Base-by-base conservation (phyloP, 805 yeast genomes). In the Saturnispora halmiae region DNA sequence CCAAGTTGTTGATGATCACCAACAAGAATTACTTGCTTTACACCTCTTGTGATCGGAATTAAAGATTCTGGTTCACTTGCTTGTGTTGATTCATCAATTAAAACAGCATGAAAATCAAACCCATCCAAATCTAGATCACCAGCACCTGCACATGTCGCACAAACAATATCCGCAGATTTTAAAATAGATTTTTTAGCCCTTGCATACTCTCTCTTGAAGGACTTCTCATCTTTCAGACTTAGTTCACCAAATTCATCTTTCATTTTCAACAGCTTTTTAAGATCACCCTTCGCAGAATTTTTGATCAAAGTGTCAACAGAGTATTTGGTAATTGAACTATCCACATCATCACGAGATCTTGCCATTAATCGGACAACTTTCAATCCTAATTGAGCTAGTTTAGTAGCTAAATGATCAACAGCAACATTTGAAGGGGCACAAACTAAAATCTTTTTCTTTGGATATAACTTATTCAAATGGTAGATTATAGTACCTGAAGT, bases 1-100 rank as follows among this genome's bases (percentile, higher is more conserved):
- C 96, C 96, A 49, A 88, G 67, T 65, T 88, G 97, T 63, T 86
- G 90, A 61, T 90, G 96, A 59, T 88, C 97, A 54, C 97, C 97
- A 31, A 63, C 96, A 26, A 88, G 64, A 34, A 88, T 75, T 6
- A 87, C 85, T 56, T 88, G 96, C 55, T 81, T 82, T 34, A 94
- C 87, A 20, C 96, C 95, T 50, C 79, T 82, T 2, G 82, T 86
- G 29, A 88, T 74, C 10, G 97, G 96, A 49, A 88, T 85, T 52
- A 88, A 68, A 52, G 83, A 77, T 59, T 87, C 95, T 1, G 96
- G 95, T 59, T 88, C 97, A 0, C 90, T 74, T 2, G 96, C 90
- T 63, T 90, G 96, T 1, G 96, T 86, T 53, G 86, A 79, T 64
- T 88, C 97, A 61, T 88, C 97, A 45, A 88, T 82, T 45, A 88